Evolutionary conservation across 2,329 filamentous ascomycete genomes (phyloP).

Genomic region (Sclerotinia borealis): DNA sequence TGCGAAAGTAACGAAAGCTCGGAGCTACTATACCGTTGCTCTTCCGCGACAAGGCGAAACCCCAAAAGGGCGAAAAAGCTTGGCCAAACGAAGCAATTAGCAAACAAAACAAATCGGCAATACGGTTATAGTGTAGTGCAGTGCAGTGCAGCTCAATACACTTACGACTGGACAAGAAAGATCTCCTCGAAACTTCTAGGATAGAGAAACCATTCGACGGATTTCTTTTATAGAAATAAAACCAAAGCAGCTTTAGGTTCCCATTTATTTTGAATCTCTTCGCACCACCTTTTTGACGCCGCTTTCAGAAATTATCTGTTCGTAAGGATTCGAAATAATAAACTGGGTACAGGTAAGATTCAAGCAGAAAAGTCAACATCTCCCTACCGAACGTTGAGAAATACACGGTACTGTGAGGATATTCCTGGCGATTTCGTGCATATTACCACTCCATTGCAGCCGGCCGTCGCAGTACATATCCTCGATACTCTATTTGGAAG

Average conservation of each 20-base stretch:
- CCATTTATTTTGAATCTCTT: background rate
- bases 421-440: conserved; percentile 14
- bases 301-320: background rate
- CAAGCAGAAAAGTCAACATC: conserved; percentile 2
- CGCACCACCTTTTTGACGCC: background rate
- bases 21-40: background rate
- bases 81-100: background rate
- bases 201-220: background rate
- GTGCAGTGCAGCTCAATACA: background rate
- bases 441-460: conserved; percentile 12
- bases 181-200: background rate
- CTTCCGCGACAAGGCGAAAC: conserved; percentile 1
- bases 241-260: background rate
- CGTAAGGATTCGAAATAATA: conserved; percentile 10
- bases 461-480: conserved; percentile 7
- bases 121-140: too few species aligned
- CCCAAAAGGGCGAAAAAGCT: background rate
- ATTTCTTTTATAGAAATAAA: background rate
- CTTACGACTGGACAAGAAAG: background rate
- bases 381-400: conserved; percentile 11
- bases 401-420: conserved; percentile 11
- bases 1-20: conserved; percentile 1
- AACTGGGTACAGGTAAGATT: conserved; percentile 8
- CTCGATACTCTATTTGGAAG: conserved; percentile 8
- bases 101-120: background rate